These are phyloP conservation scores for Colletotrichum noveboracense DNA, from an alignment of 2,329 filamentous ascomycete species.

Conservation along the genomic window DNA sequence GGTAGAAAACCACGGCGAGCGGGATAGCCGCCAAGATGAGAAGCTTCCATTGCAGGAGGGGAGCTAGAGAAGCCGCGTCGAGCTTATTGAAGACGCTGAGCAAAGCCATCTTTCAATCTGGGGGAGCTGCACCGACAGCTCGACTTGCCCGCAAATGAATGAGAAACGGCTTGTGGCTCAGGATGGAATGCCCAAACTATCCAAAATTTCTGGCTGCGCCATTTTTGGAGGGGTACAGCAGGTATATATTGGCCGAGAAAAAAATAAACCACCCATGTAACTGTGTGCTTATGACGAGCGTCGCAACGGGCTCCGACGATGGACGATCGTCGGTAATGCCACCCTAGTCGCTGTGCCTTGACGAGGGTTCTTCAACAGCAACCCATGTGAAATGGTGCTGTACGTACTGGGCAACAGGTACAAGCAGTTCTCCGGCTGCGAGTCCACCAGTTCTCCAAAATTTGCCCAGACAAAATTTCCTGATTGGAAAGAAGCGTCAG, in stretches of 20 bases:
- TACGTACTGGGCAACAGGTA: background rate
- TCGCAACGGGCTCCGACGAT: background rate
- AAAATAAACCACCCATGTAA: background rate
- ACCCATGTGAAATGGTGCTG: background rate
- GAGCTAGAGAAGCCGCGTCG: background rate
- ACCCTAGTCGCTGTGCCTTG: background rate
- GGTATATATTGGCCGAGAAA: background rate
- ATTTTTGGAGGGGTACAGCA: constrained; percentile 1
- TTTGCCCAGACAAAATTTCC: background rate
- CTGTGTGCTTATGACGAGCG: background rate
- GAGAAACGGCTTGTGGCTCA: background rate
- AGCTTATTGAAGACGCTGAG: background rate
- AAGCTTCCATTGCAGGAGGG: background rate
- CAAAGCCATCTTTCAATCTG: background rate
- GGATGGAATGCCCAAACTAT: background rate
- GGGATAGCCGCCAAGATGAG: background rate
- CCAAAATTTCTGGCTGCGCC: background rate
- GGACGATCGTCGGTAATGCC: background rate
- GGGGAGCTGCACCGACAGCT: background rate
- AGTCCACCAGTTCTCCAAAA: background rate
- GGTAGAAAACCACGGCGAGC: background rate
- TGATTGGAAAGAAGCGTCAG: background rate
- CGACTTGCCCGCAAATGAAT: background rate
- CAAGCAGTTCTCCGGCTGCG: background rate
- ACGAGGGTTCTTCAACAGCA: background rate